Evolutionary conservation across 495 filamentous ascomycete genomes (phyloP), one percentile per base, ranked within the genome.

Genomic region (Platismatia glauca): DNA sequence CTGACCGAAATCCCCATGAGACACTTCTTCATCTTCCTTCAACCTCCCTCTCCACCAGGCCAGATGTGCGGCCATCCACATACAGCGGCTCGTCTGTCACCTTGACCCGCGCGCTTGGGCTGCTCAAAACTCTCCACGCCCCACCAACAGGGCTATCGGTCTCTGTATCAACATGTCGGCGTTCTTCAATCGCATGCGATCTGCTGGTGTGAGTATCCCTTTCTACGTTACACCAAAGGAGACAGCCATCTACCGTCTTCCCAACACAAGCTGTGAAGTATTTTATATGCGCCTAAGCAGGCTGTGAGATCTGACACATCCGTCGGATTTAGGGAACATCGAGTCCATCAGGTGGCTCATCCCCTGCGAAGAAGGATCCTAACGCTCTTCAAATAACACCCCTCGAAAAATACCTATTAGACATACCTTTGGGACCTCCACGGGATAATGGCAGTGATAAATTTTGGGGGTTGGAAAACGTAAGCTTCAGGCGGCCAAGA

Each of bases 401-500:
- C 16, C 72, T 97, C 24, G 89, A 95, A 76, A 94, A 87, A 78
- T 82, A 90, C 73, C 74, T 97, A 37, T 80, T 82, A 65, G 89
- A 91, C 72, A 39, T 46, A 33, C 60, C 60, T 57, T 83, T 90
- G 57, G 90, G 91, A 16, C 80, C 91, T 1, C 75, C 93, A 62
- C 83, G 91, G 63, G 77, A 77, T 43, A 92, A 98, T 78, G 94
- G 95, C 27, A 97, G 89, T 73, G 94, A 98, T 75, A 96, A 96
- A 79, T 97, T 95, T 76, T 97, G 93, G 78, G 94, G 95, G 4
- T 86, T 97, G 79, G 94, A 97, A 75, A 98, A 98, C 78, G 91
- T 97, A 79, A 80, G 89, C 74, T 20, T 48, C 34, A 18, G 43
- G 27, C 34, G 16, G 24, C 43, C 18, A 15, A 27, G 43, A 41